phyloP scores from a whole-genome alignment of 2,329 filamentous ascomycete genomes.

The Beauveria pseudobassiana region DNA sequence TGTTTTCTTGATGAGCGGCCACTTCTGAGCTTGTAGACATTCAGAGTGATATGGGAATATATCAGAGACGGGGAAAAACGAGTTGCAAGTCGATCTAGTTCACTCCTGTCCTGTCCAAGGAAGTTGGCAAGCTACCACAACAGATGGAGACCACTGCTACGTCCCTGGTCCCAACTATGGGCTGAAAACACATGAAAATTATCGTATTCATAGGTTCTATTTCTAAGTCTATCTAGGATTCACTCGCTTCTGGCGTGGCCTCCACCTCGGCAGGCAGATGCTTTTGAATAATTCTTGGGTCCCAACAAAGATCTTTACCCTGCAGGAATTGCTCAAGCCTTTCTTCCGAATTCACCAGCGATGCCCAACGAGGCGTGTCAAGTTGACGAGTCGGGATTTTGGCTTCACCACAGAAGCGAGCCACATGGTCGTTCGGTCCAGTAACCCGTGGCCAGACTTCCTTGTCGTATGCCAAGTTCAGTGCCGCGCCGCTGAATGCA shows the following conservation, averaged over 20 bases:
- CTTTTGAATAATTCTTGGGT: not conserved
- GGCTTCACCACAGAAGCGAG: not conserved
- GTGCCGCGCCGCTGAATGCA: not conserved
- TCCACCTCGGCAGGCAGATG: not conserved
- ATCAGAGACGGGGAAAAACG: no score
- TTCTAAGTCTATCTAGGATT: not conserved
- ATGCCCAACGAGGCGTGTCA: not conserved
- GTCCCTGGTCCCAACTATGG: no score
- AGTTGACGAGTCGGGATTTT: not conserved
- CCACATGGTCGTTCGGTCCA: not conserved
- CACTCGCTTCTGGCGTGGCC: not conserved
- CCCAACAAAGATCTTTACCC: not conserved
- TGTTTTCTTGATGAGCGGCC: no score
- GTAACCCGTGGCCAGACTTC: not conserved
- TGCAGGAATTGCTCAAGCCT: not conserved
- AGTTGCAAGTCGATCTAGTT: no score
- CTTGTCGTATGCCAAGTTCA: not conserved
- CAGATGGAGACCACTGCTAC: no score
- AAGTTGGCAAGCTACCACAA: no score
- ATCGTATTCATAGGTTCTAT: not conserved
- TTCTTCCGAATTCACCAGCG: not conserved
- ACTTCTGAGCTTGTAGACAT: rapidly evolving
- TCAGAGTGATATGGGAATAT: no score
- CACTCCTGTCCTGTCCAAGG: no score
- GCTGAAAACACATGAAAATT: no score